Evolutionary conservation across 2,329 filamentous ascomycete species (phyloP).

Genomic region (Trichophyton schoenleinii): DNA sequence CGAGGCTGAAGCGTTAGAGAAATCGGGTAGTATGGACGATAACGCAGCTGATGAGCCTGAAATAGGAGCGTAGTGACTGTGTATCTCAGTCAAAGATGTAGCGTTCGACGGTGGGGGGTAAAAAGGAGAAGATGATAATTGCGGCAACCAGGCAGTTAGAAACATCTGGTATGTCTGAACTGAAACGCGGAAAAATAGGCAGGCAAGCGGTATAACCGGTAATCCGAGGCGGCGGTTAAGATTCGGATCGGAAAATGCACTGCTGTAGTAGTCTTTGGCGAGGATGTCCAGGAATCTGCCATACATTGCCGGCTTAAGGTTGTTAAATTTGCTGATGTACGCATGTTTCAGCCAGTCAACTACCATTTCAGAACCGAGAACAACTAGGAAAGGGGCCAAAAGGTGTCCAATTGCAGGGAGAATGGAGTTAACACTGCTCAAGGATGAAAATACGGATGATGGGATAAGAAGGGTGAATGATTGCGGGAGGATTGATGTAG

Average conservation of each 20-base stretch:
- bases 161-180: constrained; percentile 99
- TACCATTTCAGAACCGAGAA: constrained; percentile 89
- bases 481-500: constrained; percentile 66
- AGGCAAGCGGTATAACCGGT: constrained; percentile 82
- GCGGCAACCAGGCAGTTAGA: constrained; percentile 69
- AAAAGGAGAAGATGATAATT: constrained; percentile 19
- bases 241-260: constrained; percentile 83
- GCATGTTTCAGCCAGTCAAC: constrained; percentile 96
- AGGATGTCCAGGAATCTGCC: constrained; percentile 81
- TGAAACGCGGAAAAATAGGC: constrained; percentile 84
- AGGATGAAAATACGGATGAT: constrained; percentile 43
- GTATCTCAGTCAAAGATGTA: constrained; percentile 33
- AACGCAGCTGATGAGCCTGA: constrained; percentile 12
- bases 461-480: constrained; percentile 69
- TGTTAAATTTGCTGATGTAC: constrained; percentile 98
- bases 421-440: constrained; percentile 33
- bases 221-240: constrained; percentile 80
- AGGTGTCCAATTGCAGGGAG: constrained; percentile 55
- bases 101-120: constrained; percentile 40
- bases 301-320: constrained; percentile 83
- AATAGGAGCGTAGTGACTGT: constrained; percentile 35
- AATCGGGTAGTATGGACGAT: constrained; percentile 16
- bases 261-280: constrained; percentile 95
- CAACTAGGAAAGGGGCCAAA: constrained; percentile 81
- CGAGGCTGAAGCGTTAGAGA: constrained; percentile 2